Evolutionary conservation across 345 rosid species (phyloP).

Genomic region (Crucihimalaya himalaica): DNA sequence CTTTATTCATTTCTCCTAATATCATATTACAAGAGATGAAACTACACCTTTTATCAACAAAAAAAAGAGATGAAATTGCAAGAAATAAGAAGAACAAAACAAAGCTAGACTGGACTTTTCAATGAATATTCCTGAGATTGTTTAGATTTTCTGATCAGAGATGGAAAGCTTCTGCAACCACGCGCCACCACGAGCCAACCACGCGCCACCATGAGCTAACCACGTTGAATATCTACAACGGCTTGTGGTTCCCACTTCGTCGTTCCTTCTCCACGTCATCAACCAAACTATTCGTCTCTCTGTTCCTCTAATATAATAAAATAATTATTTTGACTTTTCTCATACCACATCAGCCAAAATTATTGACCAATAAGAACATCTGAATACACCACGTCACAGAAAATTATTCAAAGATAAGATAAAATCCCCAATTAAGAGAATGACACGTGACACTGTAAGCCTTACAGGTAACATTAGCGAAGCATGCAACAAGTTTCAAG

Average conservation of each 20-base stretch:
- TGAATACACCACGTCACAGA: too few species aligned
- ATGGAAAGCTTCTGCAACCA: not conserved
- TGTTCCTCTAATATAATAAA: not conserved
- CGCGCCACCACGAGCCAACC: not conserved
- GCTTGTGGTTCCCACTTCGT: slow-evolving; percentile 2
- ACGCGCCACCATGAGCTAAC: slow-evolving; percentile 7
- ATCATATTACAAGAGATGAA: slow-evolving; percentile 15
- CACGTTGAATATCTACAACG: not conserved
- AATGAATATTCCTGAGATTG: not conserved
- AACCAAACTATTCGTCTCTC: not conserved
- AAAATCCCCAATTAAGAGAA: too few species aligned
- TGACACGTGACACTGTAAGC: too few species aligned
- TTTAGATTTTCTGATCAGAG: not conserved
- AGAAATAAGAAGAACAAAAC: not conserved
- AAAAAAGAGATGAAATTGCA: not conserved
- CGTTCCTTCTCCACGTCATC: slow-evolving; percentile 1
- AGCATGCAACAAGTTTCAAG: too few species aligned
- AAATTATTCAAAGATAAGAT: too few species aligned
- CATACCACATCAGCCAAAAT: too few species aligned
- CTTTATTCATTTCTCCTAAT: not conserved
- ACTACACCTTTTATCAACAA: not conserved
- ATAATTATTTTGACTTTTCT: too few species aligned
- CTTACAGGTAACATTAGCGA: too few species aligned
- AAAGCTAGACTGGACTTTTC: slow-evolving; percentile 4
- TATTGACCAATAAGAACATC: too few species aligned